Evolutionary conservation across 1,284 basidiomycete genomes (phyloP).

Genomic region (Trichosporon asahii): DNA sequence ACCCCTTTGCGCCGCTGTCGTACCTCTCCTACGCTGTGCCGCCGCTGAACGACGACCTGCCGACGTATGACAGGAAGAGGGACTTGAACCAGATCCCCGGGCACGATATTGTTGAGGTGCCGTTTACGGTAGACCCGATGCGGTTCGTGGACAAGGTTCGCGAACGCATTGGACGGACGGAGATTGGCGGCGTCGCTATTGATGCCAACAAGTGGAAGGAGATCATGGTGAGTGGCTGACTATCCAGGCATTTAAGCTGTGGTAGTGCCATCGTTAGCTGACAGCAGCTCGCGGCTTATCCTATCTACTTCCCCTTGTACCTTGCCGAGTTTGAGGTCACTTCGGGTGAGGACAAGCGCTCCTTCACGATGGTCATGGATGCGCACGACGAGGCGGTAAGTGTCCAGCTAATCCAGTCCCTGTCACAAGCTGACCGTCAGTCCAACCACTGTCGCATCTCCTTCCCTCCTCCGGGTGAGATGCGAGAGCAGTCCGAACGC

Average conservation of each 20-base stretch:
- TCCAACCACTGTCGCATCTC: constrained; percentile 33
- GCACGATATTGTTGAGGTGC: constrained; percentile 62
- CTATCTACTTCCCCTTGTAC: constrained; percentile 50
- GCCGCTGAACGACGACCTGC: constrained; percentile 33
- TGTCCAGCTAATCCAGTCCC: not conserved
- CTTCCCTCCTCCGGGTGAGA: constrained; percentile 35
- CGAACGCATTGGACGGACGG: constrained; percentile 25
- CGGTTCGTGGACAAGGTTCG: constrained; percentile 33
- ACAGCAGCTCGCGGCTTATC: constrained; percentile 45
- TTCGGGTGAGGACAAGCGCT: constrained; percentile 26
- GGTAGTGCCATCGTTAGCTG: too few species aligned
- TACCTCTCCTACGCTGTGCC: constrained; percentile 47
- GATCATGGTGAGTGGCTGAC: constrained; percentile 33
- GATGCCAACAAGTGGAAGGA: constrained; percentile 38
- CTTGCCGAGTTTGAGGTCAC: constrained; percentile 45
- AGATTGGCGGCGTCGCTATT: constrained; percentile 28
- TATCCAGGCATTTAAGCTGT: too few species aligned
- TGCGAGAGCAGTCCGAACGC: constrained; percentile 31
- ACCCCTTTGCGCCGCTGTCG: constrained; percentile 48
- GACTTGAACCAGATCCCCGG: constrained; percentile 62
- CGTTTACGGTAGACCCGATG: constrained; percentile 46
- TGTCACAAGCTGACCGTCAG: constrained; percentile 20
- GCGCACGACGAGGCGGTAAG: constrained; percentile 41
- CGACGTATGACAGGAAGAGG: constrained; percentile 37
- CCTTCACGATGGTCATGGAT: constrained; percentile 43